Base-by-base conservation (phyloP, 2,329 filamentous ascomycete species). In the Neophaeococcomyces mojaviensis region DNA sequence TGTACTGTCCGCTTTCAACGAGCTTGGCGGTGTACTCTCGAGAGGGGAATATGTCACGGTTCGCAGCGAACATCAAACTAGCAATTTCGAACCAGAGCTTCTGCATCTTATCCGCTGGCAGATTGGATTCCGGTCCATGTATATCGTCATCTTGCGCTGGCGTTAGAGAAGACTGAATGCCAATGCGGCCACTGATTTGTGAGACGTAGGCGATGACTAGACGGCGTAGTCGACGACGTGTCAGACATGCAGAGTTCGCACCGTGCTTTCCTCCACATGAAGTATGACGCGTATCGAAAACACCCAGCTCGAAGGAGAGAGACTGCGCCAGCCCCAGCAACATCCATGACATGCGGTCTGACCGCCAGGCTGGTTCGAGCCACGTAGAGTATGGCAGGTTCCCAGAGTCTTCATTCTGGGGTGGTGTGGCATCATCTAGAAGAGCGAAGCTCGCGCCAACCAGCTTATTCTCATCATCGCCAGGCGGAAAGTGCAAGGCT, bases 11-110 rank as follows among this genome's bases (percentile, higher is more conserved):
- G 46, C 79, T 88, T 59, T 88, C 83, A 61, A 96, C 94, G 56
- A 97, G 81, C 36, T 88, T 83, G 8, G 87, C 87, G 0, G 92
- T 97, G 61, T 89, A 84, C 53, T 90, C 83, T 48, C 87, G 82
- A 13, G 88, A 94, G 22, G 82, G 79, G 66, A 97, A 98, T 3
- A 98, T 73, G 55, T 84, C 81, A 59, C 94, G 81, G 59, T 97
- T 97, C 43, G 87, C 88, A 55, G 84, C 75, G 58, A 95, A 85
- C 84, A 97, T 95, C 50, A 90, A 81, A 57, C 88, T 85, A 53
- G 88, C 94, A 58, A 98, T 88, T 26, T 88, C 86, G 4, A 89
- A 83, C 92, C 92, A 98, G 63, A 88, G 94, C 64, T 94, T 85
- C 47, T 81, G 72, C 57, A 81, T 78, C 26, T 71, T 64, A 54